Percentiles rank a stretch among this genome's conserved stretches.
These are phyloP conservation scores for Candida pseudofarinosa DNA, from an alignment of 805 yeast species.

Conservation along the genomic window DNA sequence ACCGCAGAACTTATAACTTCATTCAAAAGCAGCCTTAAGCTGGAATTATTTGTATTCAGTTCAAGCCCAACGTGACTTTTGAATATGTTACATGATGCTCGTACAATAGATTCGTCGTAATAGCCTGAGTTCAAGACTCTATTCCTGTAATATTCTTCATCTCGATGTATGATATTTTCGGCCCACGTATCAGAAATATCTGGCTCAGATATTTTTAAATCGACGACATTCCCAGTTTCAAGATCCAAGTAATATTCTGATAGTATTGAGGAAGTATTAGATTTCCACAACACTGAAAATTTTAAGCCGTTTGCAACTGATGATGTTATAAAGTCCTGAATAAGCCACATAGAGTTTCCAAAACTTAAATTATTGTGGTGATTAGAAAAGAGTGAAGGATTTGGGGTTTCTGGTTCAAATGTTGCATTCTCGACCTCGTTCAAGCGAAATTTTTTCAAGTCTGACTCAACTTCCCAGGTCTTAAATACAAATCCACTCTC, in stretches of 20 bases:
- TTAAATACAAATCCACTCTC: conserved; percentile 19
- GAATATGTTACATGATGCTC: conserved; percentile 51
- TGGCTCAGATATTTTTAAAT: conserved; percentile 14
- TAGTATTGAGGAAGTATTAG: conserved; percentile 52
- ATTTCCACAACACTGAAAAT: conserved; percentile 54
- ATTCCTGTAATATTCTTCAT: conserved; percentile 37
- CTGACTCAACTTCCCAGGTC: conserved; percentile 18
- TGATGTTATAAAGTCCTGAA: conserved; percentile 33
- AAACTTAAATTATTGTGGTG: conserved; percentile 3
- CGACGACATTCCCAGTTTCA: conserved; percentile 10
- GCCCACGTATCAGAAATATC: conserved; percentile 8
- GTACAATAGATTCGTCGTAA: conserved; percentile 46
- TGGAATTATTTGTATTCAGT: conserved; percentile 4
- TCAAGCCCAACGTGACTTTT: conserved; percentile 31
- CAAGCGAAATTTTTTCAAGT: conserved; percentile 6
- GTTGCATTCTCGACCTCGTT: conserved; percentile 10
- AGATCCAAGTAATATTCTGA: conserved; percentile 19
- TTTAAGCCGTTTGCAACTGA: conserved; percentile 4
- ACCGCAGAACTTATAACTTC: conserved; percentile 17
- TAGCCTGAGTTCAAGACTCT: conserved; percentile 48
- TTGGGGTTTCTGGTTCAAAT: conserved; percentile 16
- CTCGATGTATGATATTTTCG: conserved; percentile 22
- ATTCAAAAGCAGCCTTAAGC: conserved; percentile 24
- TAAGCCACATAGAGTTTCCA: conserved; percentile 40
- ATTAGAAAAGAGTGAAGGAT: background rate